Evolutionary conservation across 768 basidiomycete genomes (phyloP).

Genomic region (Hortiboletus flavorubellus): DNA sequence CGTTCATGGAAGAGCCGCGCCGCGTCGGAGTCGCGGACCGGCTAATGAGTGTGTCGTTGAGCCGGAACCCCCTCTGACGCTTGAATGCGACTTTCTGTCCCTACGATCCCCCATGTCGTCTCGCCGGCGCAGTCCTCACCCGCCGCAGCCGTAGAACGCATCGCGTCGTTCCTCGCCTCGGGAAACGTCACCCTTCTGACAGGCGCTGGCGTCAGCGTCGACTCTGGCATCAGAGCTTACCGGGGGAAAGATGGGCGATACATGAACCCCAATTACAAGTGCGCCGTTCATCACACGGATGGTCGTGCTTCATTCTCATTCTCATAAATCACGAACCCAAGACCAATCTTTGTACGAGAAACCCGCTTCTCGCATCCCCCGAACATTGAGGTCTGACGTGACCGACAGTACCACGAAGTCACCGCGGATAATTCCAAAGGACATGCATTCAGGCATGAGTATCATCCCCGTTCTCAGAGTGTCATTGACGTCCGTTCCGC

Average conservation of each 20-base stretch:
- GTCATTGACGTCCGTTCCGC: constrained; percentile 5
- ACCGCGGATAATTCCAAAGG: constrained; percentile 70
- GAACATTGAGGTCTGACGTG: constrained; percentile 9
- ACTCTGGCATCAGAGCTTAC: constrained; percentile 95
- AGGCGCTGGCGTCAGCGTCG: constrained; percentile 93
- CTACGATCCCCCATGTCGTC: constrained; percentile 63
- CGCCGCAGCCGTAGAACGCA: constrained; percentile 54
- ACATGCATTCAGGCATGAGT: constrained; percentile 60
- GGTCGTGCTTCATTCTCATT: background rate
- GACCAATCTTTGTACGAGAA: constrained; percentile 53
- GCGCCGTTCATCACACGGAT: constrained; percentile 14
- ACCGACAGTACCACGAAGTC: constrained; percentile 69
- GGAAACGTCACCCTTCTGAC: constrained; percentile 79
- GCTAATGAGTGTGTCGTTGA: background rate
- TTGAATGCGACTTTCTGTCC: constrained; percentile 74
- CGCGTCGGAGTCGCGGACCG: background rate
- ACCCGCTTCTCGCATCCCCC: background rate
- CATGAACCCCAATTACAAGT: constrained; percentile 90
- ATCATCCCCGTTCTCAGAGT: background rate
- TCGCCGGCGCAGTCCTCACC: constrained; percentile 37
- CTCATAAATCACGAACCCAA: constrained; percentile 20
- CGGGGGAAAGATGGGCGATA: constrained; percentile 81
- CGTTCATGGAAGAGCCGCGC: constrained; percentile 29
- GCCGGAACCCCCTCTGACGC: background rate
- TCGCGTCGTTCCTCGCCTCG: constrained; percentile 59